These are phyloP conservation scores for Arthroderma sp. DNA, from an alignment of 2,329 filamentous ascomycete species.

Conservation along the genomic window DNA sequence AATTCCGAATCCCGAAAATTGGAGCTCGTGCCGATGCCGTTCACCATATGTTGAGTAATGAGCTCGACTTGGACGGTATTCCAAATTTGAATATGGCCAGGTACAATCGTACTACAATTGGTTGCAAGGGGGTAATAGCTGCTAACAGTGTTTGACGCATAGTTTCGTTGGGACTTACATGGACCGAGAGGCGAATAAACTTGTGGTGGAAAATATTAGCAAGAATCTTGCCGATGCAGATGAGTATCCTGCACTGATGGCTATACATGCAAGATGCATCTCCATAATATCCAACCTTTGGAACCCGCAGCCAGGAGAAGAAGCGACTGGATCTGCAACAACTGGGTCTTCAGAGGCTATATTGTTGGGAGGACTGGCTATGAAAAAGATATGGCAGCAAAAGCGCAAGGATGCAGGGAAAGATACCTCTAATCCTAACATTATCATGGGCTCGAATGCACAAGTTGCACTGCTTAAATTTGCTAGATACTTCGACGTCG, in stretches of 20 bases:
- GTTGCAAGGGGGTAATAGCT: background rate
- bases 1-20: constrained; percentile 23
- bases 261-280: constrained; percentile 55
- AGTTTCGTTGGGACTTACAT: constrained; percentile 62
- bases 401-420: constrained; percentile 49
- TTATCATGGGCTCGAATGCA: constrained; percentile 62
- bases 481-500: constrained; percentile 61
- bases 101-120: constrained; percentile 18
- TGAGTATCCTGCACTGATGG: constrained; percentile 48
- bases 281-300: constrained; percentile 57
- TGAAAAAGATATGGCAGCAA: constrained; percentile 65
- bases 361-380: constrained; percentile 56
- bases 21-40: constrained; percentile 44
- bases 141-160: constrained; percentile 6
- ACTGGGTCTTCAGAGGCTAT: constrained; percentile 62
- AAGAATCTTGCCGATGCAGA: constrained; percentile 65
- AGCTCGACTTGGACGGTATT: constrained; percentile 52
- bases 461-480: constrained; percentile 65
- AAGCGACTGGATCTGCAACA: constrained; percentile 56
- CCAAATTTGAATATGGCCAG: constrained; percentile 57
- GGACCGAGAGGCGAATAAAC: constrained; percentile 51
- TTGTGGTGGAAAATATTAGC: constrained; percentile 56
- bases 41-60: constrained; percentile 52
- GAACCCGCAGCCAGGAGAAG: constrained; percentile 50
- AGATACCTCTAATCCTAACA: constrained; percentile 54